These are phyloP conservation scores for Rugonectria rugulosa DNA, from an alignment of 2,329 filamentous ascomycete species.

Conservation along the genomic window DNA sequence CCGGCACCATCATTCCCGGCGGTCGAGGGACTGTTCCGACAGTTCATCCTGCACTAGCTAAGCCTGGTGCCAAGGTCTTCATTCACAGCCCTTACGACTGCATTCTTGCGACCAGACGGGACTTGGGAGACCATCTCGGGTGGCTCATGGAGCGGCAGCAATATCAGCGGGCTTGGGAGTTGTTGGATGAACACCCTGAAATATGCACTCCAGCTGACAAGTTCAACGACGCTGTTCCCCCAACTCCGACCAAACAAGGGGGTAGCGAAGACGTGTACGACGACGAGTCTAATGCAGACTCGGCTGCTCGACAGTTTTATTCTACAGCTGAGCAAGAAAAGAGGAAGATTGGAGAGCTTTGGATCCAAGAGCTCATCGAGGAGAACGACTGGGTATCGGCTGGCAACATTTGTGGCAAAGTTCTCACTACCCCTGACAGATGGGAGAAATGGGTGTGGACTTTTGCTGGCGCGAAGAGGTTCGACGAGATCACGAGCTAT, in stretches of 20 bases:
- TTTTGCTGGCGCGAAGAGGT: slow-evolving; percentile 85
- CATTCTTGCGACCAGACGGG: slow-evolving; percentile 87
- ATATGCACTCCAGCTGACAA: slow-evolving; percentile 58
- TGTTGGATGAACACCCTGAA: slow-evolving; percentile 89
- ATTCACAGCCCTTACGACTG: slow-evolving; percentile 98
- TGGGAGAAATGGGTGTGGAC: slow-evolving; percentile 98
- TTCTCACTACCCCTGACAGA: slow-evolving; percentile 77
- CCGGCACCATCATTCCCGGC: slow-evolving; percentile 41
- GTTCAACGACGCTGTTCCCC: slow-evolving; percentile 48
- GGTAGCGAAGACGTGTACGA: slow-evolving; percentile 75
- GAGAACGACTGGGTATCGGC: slow-evolving; percentile 78
- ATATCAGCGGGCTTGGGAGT: slow-evolving; percentile 87
- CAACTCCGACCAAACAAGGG: slow-evolving; percentile 51
- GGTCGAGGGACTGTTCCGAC: slow-evolving; percentile 41
- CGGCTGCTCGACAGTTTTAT: slow-evolving; percentile 63
- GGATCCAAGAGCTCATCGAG: slow-evolving; percentile 86
- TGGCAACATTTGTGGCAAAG: slow-evolving; percentile 81
- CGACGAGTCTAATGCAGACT: slow-evolving; percentile 65
- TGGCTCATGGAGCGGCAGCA: slow-evolving; percentile 86
- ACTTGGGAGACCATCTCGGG: slow-evolving; percentile 81
- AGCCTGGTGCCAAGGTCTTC: slow-evolving; percentile 77
- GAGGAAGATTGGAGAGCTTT: slow-evolving; percentile 87
- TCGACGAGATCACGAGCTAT: slow-evolving; percentile 87
- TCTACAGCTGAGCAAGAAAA: slow-evolving; percentile 86
- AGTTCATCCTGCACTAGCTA: slow-evolving; percentile 62